Percentiles rank a stretch among this genome's conserved stretches.
Conservation (phyloP, 2,329 filamentous ascomycete genomes). For the Zymoseptoria pseudotritici region DNA sequence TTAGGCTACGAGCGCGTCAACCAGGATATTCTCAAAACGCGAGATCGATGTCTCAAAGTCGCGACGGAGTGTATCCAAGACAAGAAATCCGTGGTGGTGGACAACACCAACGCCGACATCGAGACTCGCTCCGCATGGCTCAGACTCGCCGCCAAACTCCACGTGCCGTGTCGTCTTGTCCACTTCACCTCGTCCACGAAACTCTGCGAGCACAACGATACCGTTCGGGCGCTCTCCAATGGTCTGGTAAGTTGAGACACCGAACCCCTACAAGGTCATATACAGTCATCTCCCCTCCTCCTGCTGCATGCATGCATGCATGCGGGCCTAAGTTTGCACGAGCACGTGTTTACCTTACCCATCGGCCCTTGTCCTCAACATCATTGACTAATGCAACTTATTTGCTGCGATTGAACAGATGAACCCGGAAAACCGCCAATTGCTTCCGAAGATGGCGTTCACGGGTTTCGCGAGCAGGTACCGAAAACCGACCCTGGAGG, state of each 20-base stretch:
- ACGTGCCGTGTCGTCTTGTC: constrained; percentile 74
- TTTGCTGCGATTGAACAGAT: constrained; percentile 38
- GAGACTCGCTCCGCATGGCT: constrained; percentile 75
- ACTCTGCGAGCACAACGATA: constrained; percentile 79
- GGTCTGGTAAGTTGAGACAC: constrained; percentile 20
- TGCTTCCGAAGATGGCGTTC: constrained; percentile 75
- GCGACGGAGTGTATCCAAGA: constrained; percentile 58
- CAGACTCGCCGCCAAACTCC: constrained; percentile 60
- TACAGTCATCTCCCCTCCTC: too few species aligned
- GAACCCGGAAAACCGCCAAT: constrained; percentile 73
- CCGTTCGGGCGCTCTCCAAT: constrained; percentile 61
- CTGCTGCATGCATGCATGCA: too few species aligned
- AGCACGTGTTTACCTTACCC: neutral
- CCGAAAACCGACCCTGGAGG: constrained; percentile 60
- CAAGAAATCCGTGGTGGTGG: constrained; percentile 66
- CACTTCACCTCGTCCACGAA: constrained; percentile 68
- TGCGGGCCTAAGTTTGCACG: too few species aligned
- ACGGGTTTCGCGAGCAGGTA: constrained; percentile 66
- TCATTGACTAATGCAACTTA: constrained; percentile 4
- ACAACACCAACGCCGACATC: constrained; percentile 89
- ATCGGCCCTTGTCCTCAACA: neutral
- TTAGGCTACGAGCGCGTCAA: constrained; percentile 80
- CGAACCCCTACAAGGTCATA: too few species aligned
- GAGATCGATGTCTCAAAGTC: constrained; percentile 60
- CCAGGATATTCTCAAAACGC: constrained; percentile 76